A percentile compares a stretch with the other conserved stretches of the same genome.
These are phyloP conservation scores for Podosphaera aphanis DNA, from an alignment of 2,329 filamentous ascomycete genomes.

Conservation along the genomic window DNA sequence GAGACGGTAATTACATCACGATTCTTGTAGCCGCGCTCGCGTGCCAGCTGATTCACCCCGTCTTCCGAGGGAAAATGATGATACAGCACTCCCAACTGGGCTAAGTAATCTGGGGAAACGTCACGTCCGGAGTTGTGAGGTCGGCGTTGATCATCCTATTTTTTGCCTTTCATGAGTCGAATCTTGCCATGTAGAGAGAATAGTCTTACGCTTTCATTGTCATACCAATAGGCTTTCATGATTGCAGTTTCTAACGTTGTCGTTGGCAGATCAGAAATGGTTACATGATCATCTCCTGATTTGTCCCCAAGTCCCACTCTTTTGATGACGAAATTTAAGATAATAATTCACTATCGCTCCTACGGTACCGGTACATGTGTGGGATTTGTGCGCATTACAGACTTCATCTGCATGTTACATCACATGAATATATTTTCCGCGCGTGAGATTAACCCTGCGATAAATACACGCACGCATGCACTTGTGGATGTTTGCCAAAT, in stretches of 20 bases:
- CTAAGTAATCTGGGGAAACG: slow-evolving; percentile 41
- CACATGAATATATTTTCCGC: too few relatives aligned
- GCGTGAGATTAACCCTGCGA: too few relatives aligned
- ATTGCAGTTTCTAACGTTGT: neutral
- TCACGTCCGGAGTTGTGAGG: slow-evolving; percentile 64
- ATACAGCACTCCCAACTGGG: slow-evolving; percentile 60
- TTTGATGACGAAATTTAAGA: neutral
- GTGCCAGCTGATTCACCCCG: slow-evolving; percentile 51
- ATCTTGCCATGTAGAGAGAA: slow-evolving; percentile 1
- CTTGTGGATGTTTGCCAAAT: too few relatives aligned
- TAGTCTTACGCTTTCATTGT: slow-evolving; percentile 33
- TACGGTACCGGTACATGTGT: neutral
- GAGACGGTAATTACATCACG: slow-evolving; percentile 83
- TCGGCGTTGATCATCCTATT: slow-evolving; percentile 74
- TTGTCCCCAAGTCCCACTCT: neutral
- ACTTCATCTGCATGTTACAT: too few relatives aligned
- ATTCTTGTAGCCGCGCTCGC: slow-evolving; percentile 67
- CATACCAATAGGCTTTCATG: slow-evolving; percentile 52
- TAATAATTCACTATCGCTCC: neutral
- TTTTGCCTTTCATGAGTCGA: slow-evolving; percentile 4
- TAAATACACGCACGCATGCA: too few relatives aligned
- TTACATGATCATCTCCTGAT: neutral
- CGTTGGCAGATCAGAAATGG: neutral
- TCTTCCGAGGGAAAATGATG: slow-evolving; percentile 38
- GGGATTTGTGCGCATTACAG: too few relatives aligned